Evolutionary conservation across 306 rosid species (phyloP).

Genomic region (Abrus precatorius): DNA sequence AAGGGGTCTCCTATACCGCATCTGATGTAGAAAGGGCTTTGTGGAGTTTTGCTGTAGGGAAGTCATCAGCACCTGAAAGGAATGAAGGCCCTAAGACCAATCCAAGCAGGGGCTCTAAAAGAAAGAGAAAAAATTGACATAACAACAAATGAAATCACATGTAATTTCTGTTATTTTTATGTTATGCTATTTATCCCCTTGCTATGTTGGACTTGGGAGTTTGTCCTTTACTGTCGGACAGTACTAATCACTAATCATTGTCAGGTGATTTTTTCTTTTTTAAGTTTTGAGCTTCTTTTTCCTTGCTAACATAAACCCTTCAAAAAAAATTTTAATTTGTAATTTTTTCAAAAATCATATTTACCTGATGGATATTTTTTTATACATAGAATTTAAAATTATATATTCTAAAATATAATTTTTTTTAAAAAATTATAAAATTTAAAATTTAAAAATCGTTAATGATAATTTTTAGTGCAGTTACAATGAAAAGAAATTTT

Average conservation of each 20-base stretch:
- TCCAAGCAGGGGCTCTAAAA: conserved; percentile 55
- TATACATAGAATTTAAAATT: no score
- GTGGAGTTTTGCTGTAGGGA: conserved; percentile 76
- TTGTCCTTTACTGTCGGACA: conserved; percentile 7
- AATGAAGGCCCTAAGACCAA: conserved; percentile 53
- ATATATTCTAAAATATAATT: no score
- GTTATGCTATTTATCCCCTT: not conserved
- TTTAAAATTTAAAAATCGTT: no score
- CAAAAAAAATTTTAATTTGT: no score
- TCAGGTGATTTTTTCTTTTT: not conserved
- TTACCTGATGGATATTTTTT: no score
- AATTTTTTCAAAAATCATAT: no score
- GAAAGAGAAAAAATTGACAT: conserved; percentile 77
- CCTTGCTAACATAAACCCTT: not conserved
- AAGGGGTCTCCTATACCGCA: conserved; percentile 68
- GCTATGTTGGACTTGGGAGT: not conserved
- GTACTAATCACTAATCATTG: conserved; percentile 14
- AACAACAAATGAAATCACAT: conserved; percentile 8
- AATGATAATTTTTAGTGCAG: no score
- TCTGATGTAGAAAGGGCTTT: conserved; percentile 90
- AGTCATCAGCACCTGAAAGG: conserved; percentile 53
- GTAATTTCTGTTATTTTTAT: conserved; percentile 7
- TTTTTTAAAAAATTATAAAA: no score
- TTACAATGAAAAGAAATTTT: no score
- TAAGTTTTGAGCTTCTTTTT: conserved; percentile 22